Conservation (phyloP, 1,139 yeast species). For the Scheffersomyces cryptocercus region DNA sequence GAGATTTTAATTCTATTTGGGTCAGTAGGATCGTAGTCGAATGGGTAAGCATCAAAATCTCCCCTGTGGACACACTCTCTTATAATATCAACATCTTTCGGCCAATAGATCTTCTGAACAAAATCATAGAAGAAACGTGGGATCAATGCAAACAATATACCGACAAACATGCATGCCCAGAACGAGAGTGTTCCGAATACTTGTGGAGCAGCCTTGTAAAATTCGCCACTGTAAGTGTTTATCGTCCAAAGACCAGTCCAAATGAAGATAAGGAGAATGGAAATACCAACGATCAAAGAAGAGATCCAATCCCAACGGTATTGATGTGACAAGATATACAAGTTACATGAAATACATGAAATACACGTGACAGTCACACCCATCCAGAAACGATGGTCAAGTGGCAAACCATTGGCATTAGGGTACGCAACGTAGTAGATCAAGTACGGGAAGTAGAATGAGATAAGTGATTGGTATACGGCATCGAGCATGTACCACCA, state of each 20-base stretch:
- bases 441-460: constrained; percentile 86
- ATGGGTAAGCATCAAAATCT: constrained; percentile 58
- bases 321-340: constrained; percentile 78
- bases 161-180: constrained; percentile 83
- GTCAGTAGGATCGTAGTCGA: constrained; percentile 67
- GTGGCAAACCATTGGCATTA: constrained; percentile 59
- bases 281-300: constrained; percentile 57
- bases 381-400: constrained; percentile 84
- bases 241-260: constrained; percentile 95
- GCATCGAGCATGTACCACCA: constrained; percentile 88
- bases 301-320: constrained; percentile 95
- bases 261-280: constrained; percentile 67
- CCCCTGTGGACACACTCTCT: constrained; percentile 72
- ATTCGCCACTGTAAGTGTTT: constrained; percentile 56
- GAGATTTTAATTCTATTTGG: constrained; percentile 43
- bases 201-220: constrained; percentile 74
- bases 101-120: constrained; percentile 60
- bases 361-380: constrained; percentile 82
- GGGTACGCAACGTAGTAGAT: constrained; percentile 60
- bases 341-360: constrained; percentile 76
- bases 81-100: constrained; percentile 81
- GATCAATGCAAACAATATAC: constrained; percentile 67
- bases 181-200: constrained; percentile 70
- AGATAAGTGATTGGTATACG: constrained; percentile 78
- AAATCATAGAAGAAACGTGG: constrained; percentile 77